These are phyloP conservation scores for Cordyceps fumosorosea DNA, from an alignment of 2,329 filamentous ascomycete genomes.

Conservation along the genomic window DNA sequence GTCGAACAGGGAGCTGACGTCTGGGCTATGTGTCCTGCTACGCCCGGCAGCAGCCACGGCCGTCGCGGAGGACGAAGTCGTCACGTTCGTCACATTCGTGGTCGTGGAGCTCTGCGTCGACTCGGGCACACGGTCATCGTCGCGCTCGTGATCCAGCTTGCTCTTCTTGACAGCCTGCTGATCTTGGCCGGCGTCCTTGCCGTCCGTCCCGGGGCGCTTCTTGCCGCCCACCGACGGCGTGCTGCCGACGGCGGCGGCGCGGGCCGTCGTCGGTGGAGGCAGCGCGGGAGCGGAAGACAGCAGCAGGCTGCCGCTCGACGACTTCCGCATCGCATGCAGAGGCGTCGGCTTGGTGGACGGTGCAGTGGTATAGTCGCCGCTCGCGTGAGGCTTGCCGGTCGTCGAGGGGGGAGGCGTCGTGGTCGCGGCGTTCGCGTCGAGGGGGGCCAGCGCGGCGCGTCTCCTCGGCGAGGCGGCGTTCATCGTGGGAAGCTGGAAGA, in stretches of 20 bases:
- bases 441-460: slow-evolving; percentile 39
- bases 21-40: slow-evolving; percentile 28
- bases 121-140: neutral
- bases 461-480: slow-evolving; percentile 35
- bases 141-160: slow-evolving; percentile 21
- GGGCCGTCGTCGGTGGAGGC: neutral
- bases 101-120: slow-evolving; percentile 19
- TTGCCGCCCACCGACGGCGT: slow-evolving; percentile 20
- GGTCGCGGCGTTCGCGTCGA: slow-evolving; percentile 38
- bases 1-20: slow-evolving; percentile 45
- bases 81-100: slow-evolving; percentile 1
- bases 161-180: slow-evolving; percentile 26
- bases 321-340: neutral
- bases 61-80: too few relatives aligned
- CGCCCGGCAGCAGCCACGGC: neutral
- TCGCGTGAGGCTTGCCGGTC: neutral
- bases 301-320: neutral
- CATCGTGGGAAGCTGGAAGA: neutral
- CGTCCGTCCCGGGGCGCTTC: slow-evolving; percentile 18
- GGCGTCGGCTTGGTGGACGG: neutral
- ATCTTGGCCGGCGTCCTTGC: slow-evolving; percentile 16
- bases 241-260: neutral
- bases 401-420: slow-evolving; percentile 21
- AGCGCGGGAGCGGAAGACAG: slow-evolving; percentile 3
- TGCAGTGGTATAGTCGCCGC: neutral